Percentiles rank a stretch among this genome's conserved stretches.
Conservation (phyloP, 306 rosid genomes). For the Arachis hypogaea region DNA sequence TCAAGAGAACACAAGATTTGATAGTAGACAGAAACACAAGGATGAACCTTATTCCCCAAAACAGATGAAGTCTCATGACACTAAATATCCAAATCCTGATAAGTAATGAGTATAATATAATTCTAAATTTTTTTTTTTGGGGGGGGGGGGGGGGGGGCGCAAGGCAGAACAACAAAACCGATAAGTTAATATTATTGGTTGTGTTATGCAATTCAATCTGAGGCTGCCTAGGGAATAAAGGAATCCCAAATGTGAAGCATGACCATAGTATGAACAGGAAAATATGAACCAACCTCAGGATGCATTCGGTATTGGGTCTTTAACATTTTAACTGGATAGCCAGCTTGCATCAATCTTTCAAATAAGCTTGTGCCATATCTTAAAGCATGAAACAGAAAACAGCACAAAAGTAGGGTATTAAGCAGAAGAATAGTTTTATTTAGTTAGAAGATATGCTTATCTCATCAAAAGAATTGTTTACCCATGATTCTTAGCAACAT, state of each 20-base stretch:
- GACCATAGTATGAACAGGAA: not conserved
- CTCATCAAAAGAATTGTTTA: slow-evolving; percentile 35
- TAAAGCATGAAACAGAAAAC: slow-evolving; percentile 42
- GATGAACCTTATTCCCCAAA: slow-evolving; percentile 6
- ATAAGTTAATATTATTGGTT: not conserved
- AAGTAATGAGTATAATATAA: slow-evolving; percentile 5
- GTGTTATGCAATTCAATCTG: slow-evolving; percentile 8
- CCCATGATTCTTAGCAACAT: slow-evolving; percentile 73
- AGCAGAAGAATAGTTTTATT: slow-evolving; percentile 6
- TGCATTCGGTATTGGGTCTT: slow-evolving; percentile 99
- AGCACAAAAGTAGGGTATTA: slow-evolving; percentile 21
- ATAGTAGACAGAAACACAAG: slow-evolving; percentile 25
- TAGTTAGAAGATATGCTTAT: not conserved
- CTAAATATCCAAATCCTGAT: slow-evolving; percentile 10
- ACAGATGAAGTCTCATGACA: slow-evolving; percentile 1
- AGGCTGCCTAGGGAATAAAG: not conserved
- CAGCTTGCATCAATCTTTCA: slow-evolving; percentile 80
- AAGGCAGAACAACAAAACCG: slow-evolving; percentile 7
- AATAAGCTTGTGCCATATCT: slow-evolving; percentile 91
- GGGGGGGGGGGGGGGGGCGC: not conserved
- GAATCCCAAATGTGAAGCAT: not conserved
- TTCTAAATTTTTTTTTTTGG: not conserved
- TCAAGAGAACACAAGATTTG: slow-evolving; percentile 11
- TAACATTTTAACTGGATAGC: slow-evolving; percentile 95
- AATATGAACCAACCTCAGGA: slow-evolving; percentile 79